Evolutionary conservation across 1,284 basidiomycete species (phyloP), one percentile per base, ranked within the genome.

Genomic region (Rhodotorula sp.): DNA sequence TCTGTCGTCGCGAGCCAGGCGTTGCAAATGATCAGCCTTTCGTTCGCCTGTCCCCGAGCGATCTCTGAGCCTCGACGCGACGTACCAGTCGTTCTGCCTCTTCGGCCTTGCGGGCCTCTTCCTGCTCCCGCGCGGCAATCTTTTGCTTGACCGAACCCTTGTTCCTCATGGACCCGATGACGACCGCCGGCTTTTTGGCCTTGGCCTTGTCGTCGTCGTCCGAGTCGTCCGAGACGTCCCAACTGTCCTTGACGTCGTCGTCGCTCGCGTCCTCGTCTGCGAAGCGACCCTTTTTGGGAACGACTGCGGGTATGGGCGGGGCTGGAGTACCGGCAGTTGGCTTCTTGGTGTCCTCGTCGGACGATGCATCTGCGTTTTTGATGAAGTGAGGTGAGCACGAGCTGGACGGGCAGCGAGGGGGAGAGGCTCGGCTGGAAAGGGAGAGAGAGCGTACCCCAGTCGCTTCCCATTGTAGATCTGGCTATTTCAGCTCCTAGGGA

Each of bases 101-200:
- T 68, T 74, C 74, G 38, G 68, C 61, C 56, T 69, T 70, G n/a
- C 76, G 77, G 50, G 86, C 86, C 72, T 83, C 84, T 1, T 90
- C 90, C 12, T 71, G 77, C 77, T 92, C 91, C 81, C 91, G 95
- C 82, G 93, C 91, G 0, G 91, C 92, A 4, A 95, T 83, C 81
- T 94, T 95, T 60, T 87, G 86, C 82, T 95, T 95, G 75, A 95
- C 82, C 0, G 89, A 91, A 68, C 91, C 91, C 83, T 93, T 95
- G 84, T 95, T 87, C 28, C 88, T 87, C 58, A 83, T 84, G 0
- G 86, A 79, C 26, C 76, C 72, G 60, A 75, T 64, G n/a, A 76
- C 74, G 43, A 62, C 72, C 6, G 64, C 67, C 4, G 70, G 67
- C 26, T 85, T 82, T 67, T 87, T 85, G 71, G 85, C 83, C 74